Evolutionary conservation across 179 eudicot species (phyloP), one percentile per base, ranked within the genome.

Genomic region (Spergularia azorica): DNA sequence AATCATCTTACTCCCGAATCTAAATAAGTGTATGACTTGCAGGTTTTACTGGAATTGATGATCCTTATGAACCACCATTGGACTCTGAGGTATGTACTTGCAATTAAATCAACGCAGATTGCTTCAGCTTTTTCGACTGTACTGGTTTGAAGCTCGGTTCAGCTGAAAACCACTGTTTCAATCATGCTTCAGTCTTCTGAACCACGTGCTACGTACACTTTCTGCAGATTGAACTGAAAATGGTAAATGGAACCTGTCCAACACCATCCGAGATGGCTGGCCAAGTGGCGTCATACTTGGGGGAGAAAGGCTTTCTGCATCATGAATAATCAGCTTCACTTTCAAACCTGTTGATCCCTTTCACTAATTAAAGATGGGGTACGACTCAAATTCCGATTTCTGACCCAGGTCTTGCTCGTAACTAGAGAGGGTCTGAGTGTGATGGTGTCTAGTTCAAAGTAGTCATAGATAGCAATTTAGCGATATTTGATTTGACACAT

Each of bases 31-130:
- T 2, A 9, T 20, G 63, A 56, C 32, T 63, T 76, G 81, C 90
- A 94, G 98, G 97, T 76, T 94, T 94, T 87, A 94, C 98, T 69
- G 98, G 98, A 56, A 90, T 94, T 32, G 97, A 94, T 75, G 98
- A 94, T 87, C 98, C 97, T 56, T 94, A 92, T 73, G 98, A 94
- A 77, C 89, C 89, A 48, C 93, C 93, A 65, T 50, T 87, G 72
- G 81, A 88, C 21, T 88, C 89, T 68, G 94, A 91, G 96, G 94
- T 91, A 51, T 75, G 82, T 55, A 7, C 46, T 38, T 46, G 13
- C 63, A n/a, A 6, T 59, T 59, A 4, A 4, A 20, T 59, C 21
- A 59, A 6, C 8, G 8, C 48, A 4, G 8, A 4, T 56, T 56
- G 20, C 14, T 6, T 48, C 9, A 26, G 38, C 60, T 26, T 65